phyloP scores from a whole-genome alignment of 2,329 filamentous ascomycete genomes.

The Ustilaginoidea virens region DNA sequence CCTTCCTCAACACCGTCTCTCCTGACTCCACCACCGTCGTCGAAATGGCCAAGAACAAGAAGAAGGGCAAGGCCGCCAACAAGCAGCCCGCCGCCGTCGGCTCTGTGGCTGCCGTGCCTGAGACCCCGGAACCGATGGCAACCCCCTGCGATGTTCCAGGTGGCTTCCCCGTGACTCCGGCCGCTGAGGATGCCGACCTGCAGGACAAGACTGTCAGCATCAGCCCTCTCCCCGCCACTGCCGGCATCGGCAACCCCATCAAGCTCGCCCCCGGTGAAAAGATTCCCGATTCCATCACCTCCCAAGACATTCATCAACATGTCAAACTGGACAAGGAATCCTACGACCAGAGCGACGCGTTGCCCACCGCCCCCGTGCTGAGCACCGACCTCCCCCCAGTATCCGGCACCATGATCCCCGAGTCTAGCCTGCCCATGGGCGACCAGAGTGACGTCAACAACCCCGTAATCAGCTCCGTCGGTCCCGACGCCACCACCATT shows the following conservation, averaged over 20 bases:
- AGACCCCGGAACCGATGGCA: slow-evolving; percentile 7
- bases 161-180: slow-evolving; percentile 52
- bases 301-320: slow-evolving; percentile 53
- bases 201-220: slow-evolving; percentile 38
- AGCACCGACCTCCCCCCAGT: slow-evolving; percentile 35
- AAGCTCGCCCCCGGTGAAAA: slow-evolving; percentile 65
- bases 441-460: slow-evolving; percentile 24
- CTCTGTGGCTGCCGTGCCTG: slow-evolving; percentile 4
- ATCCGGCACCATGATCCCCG: slow-evolving; percentile 55
- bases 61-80: slow-evolving; percentile 12
- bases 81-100: slow-evolving; percentile 4
- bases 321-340: slow-evolving; percentile 70
- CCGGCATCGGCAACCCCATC: slow-evolving; percentile 63
- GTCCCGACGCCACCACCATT: slow-evolving; percentile 48
- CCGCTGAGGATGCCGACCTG: slow-evolving; percentile 31
- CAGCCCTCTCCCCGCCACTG: slow-evolving; percentile 46
- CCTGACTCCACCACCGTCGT: slow-evolving; percentile 57
- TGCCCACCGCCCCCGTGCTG: slow-evolving; percentile 26
- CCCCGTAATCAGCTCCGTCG: slow-evolving; percentile 29
- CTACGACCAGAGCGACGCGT: slow-evolving; percentile 65
- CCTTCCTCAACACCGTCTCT: slow-evolving; percentile 49
- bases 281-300: slow-evolving; percentile 54
- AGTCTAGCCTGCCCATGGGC: slow-evolving; percentile 61
- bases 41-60: slow-evolving; percentile 37
- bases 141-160: slow-evolving; percentile 25